These are phyloP conservation scores for Leccinum pellstonianum DNA, from an alignment of 768 basidiomycete species.

Conservation along the genomic window DNA sequence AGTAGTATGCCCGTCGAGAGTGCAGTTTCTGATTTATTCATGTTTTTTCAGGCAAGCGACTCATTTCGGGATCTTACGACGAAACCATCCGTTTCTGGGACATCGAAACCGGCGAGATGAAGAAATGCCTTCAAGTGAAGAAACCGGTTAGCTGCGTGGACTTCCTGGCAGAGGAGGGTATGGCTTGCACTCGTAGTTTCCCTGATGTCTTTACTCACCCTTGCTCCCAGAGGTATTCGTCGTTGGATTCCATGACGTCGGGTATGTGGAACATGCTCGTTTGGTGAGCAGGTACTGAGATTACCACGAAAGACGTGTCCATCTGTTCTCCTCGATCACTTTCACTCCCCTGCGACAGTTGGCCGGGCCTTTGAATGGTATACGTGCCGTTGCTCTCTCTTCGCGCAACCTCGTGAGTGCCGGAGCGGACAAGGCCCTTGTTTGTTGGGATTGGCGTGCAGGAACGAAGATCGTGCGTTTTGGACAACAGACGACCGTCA, in stretches of 20 bases:
- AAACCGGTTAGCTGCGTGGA: constrained; percentile 91
- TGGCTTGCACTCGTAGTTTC: constrained; percentile 11
- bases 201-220: constrained; percentile 7
- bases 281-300: constrained; percentile 4
- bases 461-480: constrained; percentile 89
- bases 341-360: constrained; percentile 83
- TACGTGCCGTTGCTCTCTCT: constrained; percentile 84
- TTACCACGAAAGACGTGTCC: constrained; percentile 61
- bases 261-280: constrained; percentile 46
- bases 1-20: background rate
- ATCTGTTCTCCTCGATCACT: constrained; percentile 82
- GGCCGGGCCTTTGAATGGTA: constrained; percentile 84
- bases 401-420: constrained; percentile 86
- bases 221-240: constrained; percentile 72
- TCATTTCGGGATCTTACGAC: constrained; percentile 90
- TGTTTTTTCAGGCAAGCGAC: constrained; percentile 52
- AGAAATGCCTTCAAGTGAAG: constrained; percentile 79
- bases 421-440: constrained; percentile 65
- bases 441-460: constrained; percentile 89
- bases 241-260: constrained; percentile 90
- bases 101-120: constrained; percentile 60
- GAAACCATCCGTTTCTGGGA: constrained; percentile 95
- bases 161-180: constrained; percentile 78
- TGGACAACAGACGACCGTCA: constrained; percentile 90
- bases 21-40: background rate